Conservation (phyloP, 352 stramenopile species). For the Phytophthora crassamura region DNA sequence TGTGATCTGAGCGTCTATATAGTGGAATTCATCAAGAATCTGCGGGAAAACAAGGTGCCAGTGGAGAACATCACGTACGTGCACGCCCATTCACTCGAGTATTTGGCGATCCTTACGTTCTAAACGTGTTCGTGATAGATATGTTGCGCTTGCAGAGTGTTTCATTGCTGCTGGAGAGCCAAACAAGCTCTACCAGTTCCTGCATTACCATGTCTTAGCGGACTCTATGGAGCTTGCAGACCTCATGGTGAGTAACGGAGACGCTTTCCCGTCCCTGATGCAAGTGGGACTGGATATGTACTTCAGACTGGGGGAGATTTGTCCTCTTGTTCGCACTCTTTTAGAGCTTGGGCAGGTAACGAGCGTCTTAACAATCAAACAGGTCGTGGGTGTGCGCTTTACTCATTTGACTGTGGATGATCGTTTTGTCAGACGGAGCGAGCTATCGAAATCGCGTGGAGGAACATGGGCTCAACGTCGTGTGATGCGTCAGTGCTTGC, state of each 20-base stretch:
- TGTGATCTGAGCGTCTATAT: constrained; percentile 63
- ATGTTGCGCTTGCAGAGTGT: constrained; percentile 56
- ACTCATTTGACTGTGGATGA: not conserved
- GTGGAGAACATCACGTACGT: constrained; percentile 74
- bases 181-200: constrained; percentile 68
- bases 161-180: constrained; percentile 54
- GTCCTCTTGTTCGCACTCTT: constrained; percentile 53
- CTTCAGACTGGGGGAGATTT: constrained; percentile 55
- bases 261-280: constrained; percentile 39
- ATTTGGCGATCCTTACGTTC: not conserved
- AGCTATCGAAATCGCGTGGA: constrained; percentile 58
- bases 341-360: constrained; percentile 58
- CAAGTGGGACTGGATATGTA: constrained; percentile 79
- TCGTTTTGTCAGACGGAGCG: constrained; percentile 40
- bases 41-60: constrained; percentile 54
- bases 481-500: constrained; percentile 51
- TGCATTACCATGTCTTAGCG: constrained; percentile 62
- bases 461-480: constrained; percentile 44
- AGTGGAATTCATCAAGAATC: constrained; percentile 68
- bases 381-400: not conserved
- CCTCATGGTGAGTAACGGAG: constrained; percentile 46
- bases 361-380: not conserved
- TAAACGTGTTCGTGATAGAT: constrained; percentile 40
- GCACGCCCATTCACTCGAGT: not conserved
- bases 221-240: constrained; percentile 70